Conservation (phyloP, 164 flowering plant genomes). For the Tinospora cordifolia region DNA sequence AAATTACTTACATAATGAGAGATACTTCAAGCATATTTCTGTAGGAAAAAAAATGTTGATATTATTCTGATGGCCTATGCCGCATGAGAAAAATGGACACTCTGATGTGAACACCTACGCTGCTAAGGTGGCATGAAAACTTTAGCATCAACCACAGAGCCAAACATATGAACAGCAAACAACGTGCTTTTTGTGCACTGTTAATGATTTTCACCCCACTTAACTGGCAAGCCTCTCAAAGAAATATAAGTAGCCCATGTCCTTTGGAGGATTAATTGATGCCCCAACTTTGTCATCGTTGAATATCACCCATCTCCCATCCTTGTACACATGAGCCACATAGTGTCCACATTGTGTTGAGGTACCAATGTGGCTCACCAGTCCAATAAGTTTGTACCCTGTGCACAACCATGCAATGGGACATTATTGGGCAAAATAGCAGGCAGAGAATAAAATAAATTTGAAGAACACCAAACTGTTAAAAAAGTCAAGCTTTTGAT, state of each 20-base stretch:
- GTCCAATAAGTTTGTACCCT: constrained; percentile 87
- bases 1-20: neutral
- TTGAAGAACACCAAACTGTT: neutral
- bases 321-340: constrained; percentile 85
- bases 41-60: neutral
- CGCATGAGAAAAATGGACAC: neutral
- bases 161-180: neutral
- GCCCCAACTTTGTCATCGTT: constrained; percentile 88
- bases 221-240: constrained; percentile 62
- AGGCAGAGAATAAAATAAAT: constrained; percentile 1
- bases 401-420: constrained; percentile 34
- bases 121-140: neutral
- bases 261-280: constrained; percentile 80
- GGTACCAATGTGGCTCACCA: constrained; percentile 96
- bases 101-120: neutral
- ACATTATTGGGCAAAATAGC: neutral
- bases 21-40: neutral
- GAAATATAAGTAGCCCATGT: constrained; percentile 95
- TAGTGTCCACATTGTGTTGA: constrained; percentile 98
- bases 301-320: constrained; percentile 91
- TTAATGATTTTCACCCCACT: constrained; percentile 7
- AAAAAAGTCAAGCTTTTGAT: neutral
- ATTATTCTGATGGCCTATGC: neutral
- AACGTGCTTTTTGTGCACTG: neutral
- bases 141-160: neutral